Base-by-base conservation (phyloP, 139 green algal species). In the Picochlorum sp. region DNA sequence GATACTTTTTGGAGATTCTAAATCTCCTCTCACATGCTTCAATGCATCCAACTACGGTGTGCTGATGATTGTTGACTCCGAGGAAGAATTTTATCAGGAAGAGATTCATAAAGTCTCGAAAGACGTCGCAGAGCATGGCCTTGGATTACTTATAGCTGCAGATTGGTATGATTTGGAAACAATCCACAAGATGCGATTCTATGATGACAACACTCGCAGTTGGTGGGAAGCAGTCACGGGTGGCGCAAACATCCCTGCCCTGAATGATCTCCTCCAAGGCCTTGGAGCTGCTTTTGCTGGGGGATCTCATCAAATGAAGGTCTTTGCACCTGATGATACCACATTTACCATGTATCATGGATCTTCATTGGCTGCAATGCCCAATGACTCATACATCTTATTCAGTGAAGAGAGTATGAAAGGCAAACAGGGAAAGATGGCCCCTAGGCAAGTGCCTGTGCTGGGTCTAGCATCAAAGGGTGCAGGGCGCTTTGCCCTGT, bases 131-230 rank as follows among this genome's bases (percentile, higher is more conserved):
- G 26, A 81, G 62, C 51, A 75, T 4, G 85, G 86, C 4, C 63
- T 97, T 44, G 80, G 71, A 11, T 60, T 99, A 23, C 47, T 97
- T 11, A 83, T 98, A 41, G 92, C 97, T 67, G 90, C 74, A 1
- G 94, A 99, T 63, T 99, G 94, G 94, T 98, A 96, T 80, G 86
- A 97, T 69, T 67, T 81, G 32, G 66, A 89, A 11, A 85, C 64
- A 21, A 87, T 95, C 70, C 30, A 73, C 34, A 78, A 83, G 57
- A 92, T 98, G 85, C 73, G 74, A 13, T 98, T 98, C 75, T 98
- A 94, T 70, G 94, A 98, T 63, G 94, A 99, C 83, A 99, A 99
- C 83, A 98, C 94, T 1, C 83, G 92, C 61, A 83, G 59, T 68
- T 94, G 83, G 84, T 96, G 89, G 88, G 84, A 82, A 16, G 86